These are phyloP conservation scores for Oryza rufipogon DNA, from an alignment of 176 grass and related monocot species.

Conservation along the genomic window DNA sequence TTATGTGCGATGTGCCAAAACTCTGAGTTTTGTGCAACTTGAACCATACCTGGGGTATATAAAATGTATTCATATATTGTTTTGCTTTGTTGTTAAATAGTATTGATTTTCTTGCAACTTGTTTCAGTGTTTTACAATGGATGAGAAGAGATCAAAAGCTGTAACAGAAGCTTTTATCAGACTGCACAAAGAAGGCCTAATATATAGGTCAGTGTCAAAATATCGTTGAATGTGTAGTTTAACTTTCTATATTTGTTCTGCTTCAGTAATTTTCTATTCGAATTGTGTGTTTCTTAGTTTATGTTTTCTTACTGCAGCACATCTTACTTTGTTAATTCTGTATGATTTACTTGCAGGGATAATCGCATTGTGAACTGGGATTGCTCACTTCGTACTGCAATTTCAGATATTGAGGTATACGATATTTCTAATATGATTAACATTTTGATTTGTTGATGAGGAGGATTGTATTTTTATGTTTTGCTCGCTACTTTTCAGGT, in stretches of 20 bases:
- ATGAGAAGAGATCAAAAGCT: conserved; percentile 64
- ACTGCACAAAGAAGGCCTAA: conserved; percentile 68
- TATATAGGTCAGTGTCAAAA: conserved; percentile 62
- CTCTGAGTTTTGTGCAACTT: too few species aligned
- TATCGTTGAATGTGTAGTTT: neutral
- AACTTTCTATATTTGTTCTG: neutral
- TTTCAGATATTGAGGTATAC: conserved; percentile 64
- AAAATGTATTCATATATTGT: neutral
- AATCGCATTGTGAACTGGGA: conserved; percentile 87
- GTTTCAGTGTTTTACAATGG: conserved; percentile 70
- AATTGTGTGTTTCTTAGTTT: neutral
- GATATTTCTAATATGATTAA: neutral
- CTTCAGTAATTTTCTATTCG: neutral
- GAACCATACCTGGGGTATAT: too few species aligned
- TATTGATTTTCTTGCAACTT: neutral
- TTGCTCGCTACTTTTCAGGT: conserved; percentile 27
- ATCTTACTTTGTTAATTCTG: neutral
- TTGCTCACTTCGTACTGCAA: conserved; percentile 81
- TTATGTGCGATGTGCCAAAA: too few species aligned
- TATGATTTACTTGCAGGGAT: conserved; percentile 18
- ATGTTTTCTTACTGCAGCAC: neutral
- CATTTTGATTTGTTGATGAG: neutral
- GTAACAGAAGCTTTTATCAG: conserved; percentile 85
- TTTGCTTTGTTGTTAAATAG: neutral
- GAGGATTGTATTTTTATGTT: neutral